These are phyloP conservation scores for Lachnellula hyalina DNA, from an alignment of 2,329 filamentous ascomycete genomes.

Conservation along the genomic window DNA sequence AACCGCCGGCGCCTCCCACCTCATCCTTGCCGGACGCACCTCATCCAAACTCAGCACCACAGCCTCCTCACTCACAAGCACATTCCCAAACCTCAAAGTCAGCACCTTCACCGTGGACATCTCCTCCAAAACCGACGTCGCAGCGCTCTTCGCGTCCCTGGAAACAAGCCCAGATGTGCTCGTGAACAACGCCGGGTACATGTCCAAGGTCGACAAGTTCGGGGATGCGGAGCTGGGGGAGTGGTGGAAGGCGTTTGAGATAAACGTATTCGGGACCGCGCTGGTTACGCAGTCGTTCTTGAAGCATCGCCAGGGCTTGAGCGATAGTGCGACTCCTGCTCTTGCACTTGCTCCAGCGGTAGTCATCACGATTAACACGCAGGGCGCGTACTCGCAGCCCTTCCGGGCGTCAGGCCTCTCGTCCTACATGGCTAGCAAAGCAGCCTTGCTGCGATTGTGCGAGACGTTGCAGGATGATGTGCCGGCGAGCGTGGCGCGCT, in stretches of 20 bases:
- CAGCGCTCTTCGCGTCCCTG: neutral
- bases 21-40: constrained; percentile 26
- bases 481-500: constrained; percentile 28
- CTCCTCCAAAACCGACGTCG: neutral
- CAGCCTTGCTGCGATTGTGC: constrained; percentile 37
- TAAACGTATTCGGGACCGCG: constrained; percentile 13
- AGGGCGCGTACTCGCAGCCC: neutral
- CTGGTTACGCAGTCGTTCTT: constrained; percentile 8
- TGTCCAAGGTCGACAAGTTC: neutral
- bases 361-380: constrained; percentile 10
- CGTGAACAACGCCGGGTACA: constrained; percentile 9
- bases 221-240: neutral
- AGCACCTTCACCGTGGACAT: neutral
- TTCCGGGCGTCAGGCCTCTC: neutral
- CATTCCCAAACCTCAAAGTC: neutral
- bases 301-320: neutral
- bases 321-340: neutral
- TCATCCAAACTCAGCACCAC: neutral
- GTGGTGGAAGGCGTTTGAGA: constrained; percentile 6
- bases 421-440: constrained; percentile 34
- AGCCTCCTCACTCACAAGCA: neutral
- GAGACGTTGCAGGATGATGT: constrained; percentile 39
- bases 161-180: constrained; percentile 4
- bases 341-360: neutral
- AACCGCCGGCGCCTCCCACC: constrained; percentile 18